Base-by-base conservation (phyloP, 768 basidiomycete species). In the Rhodotorula paludigena region DNA sequence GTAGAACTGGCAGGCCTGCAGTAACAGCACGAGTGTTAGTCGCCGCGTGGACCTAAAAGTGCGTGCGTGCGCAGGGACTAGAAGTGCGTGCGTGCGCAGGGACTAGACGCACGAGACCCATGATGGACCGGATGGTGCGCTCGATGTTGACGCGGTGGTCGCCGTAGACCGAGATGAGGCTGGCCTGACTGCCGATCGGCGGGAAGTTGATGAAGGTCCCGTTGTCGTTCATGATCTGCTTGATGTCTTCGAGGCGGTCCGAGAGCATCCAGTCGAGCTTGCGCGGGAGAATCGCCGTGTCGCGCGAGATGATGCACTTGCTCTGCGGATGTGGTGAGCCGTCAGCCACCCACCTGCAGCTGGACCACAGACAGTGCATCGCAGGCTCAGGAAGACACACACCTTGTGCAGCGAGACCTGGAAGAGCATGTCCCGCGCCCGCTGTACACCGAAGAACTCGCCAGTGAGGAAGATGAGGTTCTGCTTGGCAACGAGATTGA, bases 221-320 rank as follows among this genome's bases (percentile, higher is more conserved):
- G 71, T 97, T 97, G 81, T 99, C 94, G 73, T 85, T 86, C 92
- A 96, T 97, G 77, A 92, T 85, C 9, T 86, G 83, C 79, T 87
- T 91, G 75, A 99, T 81, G 70, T 98, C 94, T 36, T 97, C 93
- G 18, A 88, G 82, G n/a, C 89, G 86, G 78, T 99, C 91, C n/a
- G 89, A 90, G 61, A 96, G 85, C 85, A 99, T 88, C 93, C 94
- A 97, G 76, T 99, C 94, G 68, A 99, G 83, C 78, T 99, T 99
- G 69, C 94, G 88, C 63, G 94, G 94, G 32, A 96, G 84, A 62
- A 97, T 89, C 10, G 92, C 90, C 23, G 90, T 92, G 77, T 99
- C 93, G 66, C 91, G 82, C 14, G 94, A 93, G 64, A 96, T 87
- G 65, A 96, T 85, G 54, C 85, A 83, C 78, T 93, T 92, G 76